A percentile compares a stretch with the other conserved stretches of the same genome.
phyloP scores from a whole-genome alignment of 495 filamentous ascomycete species.

The Friedmanniomyces simplex region DNA sequence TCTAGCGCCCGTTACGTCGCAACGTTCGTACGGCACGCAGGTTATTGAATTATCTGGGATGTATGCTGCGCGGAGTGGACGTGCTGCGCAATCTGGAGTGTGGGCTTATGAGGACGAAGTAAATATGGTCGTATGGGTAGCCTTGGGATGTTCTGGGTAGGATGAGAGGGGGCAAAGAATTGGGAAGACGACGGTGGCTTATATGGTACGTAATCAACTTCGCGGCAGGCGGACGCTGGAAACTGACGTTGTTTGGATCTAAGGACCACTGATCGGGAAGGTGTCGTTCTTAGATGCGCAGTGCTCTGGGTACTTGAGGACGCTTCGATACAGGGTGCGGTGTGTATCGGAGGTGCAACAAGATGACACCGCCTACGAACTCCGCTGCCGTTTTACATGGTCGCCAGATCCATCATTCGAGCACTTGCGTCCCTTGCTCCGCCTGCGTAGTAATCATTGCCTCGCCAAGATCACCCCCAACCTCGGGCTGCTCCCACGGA shows the following conservation, averaged over 20 bases:
- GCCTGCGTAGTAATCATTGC: too few relatives aligned
- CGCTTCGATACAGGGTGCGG: too few relatives aligned
- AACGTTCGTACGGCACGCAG: slow-evolving; percentile 27
- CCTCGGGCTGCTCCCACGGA: too few relatives aligned
- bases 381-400: too few relatives aligned
- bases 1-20: slow-evolving; percentile 24
- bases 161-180: slow-evolving; percentile 16
- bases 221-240: background rate
- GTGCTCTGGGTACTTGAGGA: too few relatives aligned
- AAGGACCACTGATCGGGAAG: background rate
- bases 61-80: too few relatives aligned
- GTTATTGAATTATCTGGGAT: slow-evolving; percentile 29
- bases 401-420: too few relatives aligned
- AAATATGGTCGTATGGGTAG: slow-evolving; percentile 28
- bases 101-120: slow-evolving; percentile 20
- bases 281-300: background rate
- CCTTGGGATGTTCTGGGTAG: slow-evolving; percentile 28
- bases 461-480: too few relatives aligned
- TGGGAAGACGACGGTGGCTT: slow-evolving; percentile 25
- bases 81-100: too few relatives aligned
- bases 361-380: too few relatives aligned
- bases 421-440: too few relatives aligned
- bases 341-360: too few relatives aligned
- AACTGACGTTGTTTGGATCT: background rate
- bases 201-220: slow-evolving; percentile 24